Evolutionary conservation across 306 rosid genomes (phyloP), one percentile per base, ranked within the genome.

Genomic region (Quercus parvula): DNA sequence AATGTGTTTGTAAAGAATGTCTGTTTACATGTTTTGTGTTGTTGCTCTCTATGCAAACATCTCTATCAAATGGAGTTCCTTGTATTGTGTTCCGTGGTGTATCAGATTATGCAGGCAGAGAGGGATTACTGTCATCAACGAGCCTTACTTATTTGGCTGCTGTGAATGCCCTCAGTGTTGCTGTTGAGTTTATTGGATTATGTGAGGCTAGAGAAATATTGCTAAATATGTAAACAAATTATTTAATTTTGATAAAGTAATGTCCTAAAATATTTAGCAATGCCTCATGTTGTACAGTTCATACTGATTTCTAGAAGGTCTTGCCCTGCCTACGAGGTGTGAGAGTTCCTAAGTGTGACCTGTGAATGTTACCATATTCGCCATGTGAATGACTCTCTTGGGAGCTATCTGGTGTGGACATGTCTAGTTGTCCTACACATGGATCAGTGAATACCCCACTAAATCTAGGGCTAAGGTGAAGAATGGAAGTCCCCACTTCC

Each of bases 171-270:
- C 68, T 77, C 41, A 68, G 4, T 22, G 81, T 69, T 9, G 69
- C 81, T 0, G 56, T 77, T 54, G 75, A 68, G 57, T 77, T 77
- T 51, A 55, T 77, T 54, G 68, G 68, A 41, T 41, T 77, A 38
- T 41, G 24, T 24, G 31, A 30, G 31, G 28, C 24, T 66, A 66
- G 71, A 33, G 18, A 4, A 66, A 66, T 5, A 18, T 33, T 17
- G 49, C 18, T 9, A 8, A 31, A 27, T 33, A 9, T 31, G 71
- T 31, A 28, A 28, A 28, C 30, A 28, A 33, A 33, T 33, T 7
- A 14, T 13, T 63, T 17, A 30, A 13, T 63, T 63, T 27, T 63
- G 35, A 25, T 63, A 28, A 6, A 63, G 69, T 12, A 28, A 63
- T 28, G 38, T 63, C 69, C 41, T 25, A 63, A 63, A 25, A 33